Evolutionary conservation across 202 grass and related monocot species (phyloP).

Genomic region (Eragrostis tef): DNA sequence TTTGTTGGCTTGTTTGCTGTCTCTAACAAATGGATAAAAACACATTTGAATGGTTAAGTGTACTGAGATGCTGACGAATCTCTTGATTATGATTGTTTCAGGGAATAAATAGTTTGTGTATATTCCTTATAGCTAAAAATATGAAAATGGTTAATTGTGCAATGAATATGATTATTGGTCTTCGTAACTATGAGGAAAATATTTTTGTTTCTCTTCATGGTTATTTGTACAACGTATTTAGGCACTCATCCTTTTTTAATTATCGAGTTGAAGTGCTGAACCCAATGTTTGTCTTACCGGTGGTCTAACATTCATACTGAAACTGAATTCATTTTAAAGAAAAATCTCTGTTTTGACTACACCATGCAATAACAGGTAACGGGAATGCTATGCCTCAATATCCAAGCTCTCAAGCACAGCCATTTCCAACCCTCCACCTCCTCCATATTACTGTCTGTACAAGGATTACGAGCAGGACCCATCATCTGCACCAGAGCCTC

Average conservation of each 20-base stretch:
- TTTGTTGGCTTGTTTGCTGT: neutral
- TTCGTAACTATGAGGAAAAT: conserved; percentile 8
- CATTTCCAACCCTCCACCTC: conserved; percentile 62
- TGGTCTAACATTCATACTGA: neutral
- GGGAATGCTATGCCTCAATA: conserved; percentile 58
- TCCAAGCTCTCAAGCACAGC: conserved; percentile 54
- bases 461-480: conserved; percentile 71
- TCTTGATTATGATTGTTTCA: conserved; percentile 13
- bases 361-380: conserved; percentile 57
- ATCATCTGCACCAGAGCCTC: conserved; percentile 65
- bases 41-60: conserved; percentile 24
- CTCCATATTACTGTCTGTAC: conserved; percentile 81
- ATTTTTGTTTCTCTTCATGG: neutral
- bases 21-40: conserved; percentile 10
- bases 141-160: neutral
- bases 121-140: neutral
- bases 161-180: conserved; percentile 10
- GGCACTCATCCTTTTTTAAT: neutral
- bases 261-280: conserved; percentile 1
- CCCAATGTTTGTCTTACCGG: neutral
- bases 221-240: neutral
- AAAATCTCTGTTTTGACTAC: conserved; percentile 44
- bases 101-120: conserved; percentile 1
- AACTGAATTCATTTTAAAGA: neutral
- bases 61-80: neutral